Evolutionary conservation across 345 rosid species (phyloP).

Genomic region (Aquilaria yunnanensis): DNA sequence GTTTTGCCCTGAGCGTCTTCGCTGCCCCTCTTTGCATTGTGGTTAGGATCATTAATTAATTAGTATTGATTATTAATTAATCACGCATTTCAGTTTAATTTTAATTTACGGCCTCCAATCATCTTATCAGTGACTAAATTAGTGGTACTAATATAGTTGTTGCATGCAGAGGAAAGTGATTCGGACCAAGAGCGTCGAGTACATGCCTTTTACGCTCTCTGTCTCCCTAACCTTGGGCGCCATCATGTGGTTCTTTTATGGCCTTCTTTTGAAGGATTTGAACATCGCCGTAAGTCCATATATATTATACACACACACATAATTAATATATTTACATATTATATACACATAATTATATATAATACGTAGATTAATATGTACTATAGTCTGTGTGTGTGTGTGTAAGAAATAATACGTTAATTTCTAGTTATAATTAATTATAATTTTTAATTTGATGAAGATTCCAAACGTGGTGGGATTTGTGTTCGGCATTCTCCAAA

Average conservation of each 20-base stretch:
- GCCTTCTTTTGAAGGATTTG: constrained; percentile 43
- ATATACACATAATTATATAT: neutral
- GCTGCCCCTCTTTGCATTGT: constrained; percentile 75
- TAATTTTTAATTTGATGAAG: constrained; percentile 17
- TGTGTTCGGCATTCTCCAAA: constrained; percentile 60
- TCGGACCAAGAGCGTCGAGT: constrained; percentile 68
- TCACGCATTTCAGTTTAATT: neutral
- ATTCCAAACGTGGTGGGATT: constrained; percentile 82
- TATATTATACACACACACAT: neutral
- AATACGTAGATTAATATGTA: neutral
- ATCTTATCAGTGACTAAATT: constrained; percentile 4
- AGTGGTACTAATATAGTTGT: neutral
- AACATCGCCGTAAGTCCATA: constrained; percentile 53
- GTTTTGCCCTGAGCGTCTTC: constrained; percentile 56
- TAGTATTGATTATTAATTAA: neutral
- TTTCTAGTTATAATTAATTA: no score
- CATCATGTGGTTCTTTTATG: constrained; percentile 78
- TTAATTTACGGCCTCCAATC: neutral
- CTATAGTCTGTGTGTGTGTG: neutral
- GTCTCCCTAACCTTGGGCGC: constrained; percentile 77
- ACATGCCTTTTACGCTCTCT: constrained; percentile 61
- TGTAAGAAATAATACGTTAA: no score
- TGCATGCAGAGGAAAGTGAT: constrained; percentile 61
- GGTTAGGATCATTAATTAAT: constrained; percentile 26
- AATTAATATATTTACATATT: neutral